A percentile compares a stretch with the other conserved stretches of the same genome.
phyloP scores from a whole-genome alignment of 495 filamentous ascomycete species.

The Penicillium steckii region DNA sequence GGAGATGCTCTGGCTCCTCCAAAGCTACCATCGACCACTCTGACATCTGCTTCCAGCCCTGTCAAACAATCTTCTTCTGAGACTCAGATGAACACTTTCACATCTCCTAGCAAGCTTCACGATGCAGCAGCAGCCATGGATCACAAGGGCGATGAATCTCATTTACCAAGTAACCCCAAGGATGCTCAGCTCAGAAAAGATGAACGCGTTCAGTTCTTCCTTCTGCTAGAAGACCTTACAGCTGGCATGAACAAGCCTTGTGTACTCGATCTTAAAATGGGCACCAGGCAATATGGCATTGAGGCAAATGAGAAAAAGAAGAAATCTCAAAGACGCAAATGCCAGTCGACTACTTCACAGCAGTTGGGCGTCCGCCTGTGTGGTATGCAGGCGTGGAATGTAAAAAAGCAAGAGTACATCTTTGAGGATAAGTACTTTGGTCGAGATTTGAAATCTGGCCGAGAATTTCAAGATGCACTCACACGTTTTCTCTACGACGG shows the following conservation, averaged over 20 bases:
- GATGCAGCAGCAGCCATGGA: not conserved
- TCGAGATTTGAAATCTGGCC: slow-evolving; percentile 80
- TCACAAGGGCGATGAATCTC: slow-evolving; percentile 18
- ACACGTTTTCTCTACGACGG: slow-evolving; percentile 91
- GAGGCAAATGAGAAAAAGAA: slow-evolving; percentile 91
- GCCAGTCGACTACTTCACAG: slow-evolving; percentile 85
- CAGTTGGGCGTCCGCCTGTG: slow-evolving; percentile 91
- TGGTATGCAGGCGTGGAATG: slow-evolving; percentile 95
- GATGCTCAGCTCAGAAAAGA: slow-evolving; percentile 70
- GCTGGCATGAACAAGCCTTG: slow-evolving; percentile 95
- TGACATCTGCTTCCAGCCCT: not conserved
- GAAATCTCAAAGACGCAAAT: slow-evolving; percentile 88
- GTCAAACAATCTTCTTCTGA: slow-evolving; percentile 1
- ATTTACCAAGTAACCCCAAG: slow-evolving; percentile 68
- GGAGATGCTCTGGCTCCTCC: slow-evolving; percentile 39
- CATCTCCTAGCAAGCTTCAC: slow-evolving; percentile 2
- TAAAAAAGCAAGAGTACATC: slow-evolving; percentile 73
- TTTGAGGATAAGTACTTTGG: slow-evolving; percentile 99
- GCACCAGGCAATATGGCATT: slow-evolving; percentile 97
- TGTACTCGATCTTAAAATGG: slow-evolving; percentile 98
- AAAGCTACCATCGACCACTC: not conserved
- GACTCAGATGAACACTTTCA: not conserved
- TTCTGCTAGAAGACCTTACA: slow-evolving; percentile 94
- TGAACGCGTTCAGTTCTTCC: slow-evolving; percentile 84
- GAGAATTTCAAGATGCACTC: slow-evolving; percentile 86